Base-by-base conservation (phyloP, 2,329 filamentous ascomycete genomes). In the Monosporascus sp. region DNA sequence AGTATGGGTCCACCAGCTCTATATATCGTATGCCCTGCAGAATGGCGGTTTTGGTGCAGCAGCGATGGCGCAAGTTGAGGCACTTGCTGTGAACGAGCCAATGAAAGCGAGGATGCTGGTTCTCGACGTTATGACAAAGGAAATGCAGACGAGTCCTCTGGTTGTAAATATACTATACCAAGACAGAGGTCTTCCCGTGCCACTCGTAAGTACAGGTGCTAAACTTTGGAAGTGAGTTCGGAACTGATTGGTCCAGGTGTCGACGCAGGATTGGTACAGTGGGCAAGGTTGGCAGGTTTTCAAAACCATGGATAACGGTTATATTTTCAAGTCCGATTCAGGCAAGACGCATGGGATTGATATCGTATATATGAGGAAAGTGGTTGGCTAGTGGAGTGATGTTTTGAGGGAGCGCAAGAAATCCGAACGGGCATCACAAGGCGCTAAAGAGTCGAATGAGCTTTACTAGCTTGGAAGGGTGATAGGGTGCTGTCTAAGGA, bases 1-100 rank as follows among this genome's bases (percentile, higher is more conserved):
- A n/a, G n/a, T n/a, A n/a, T n/a, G n/a, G n/a, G n/a, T n/a, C n/a
- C n/a, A n/a, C 49, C 67, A 65, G 6, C 65, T 75, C 18, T 76
- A 71, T 59, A 65, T 76, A 52, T 75, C 73, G 39, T 65, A 64
- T 58, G 64, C 64, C 1, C 60, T 75, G 31, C 72, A 73, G 54
- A 55, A 60, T 15, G 60, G 63, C 37, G 72, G 72, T 5, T 63
- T 70, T 22, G 71, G 71, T 48, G 62, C 64, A 47, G 63, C 60
- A 15, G 64, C 70, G 31, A 75, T 75, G 69, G 59, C 57, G 5
- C 58, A 64, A 37, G 58, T 65, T 41, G 72, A 75, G 52, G 56
- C 52, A 22, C 49, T 70, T 51, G 68, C 69, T 15, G 51, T 63
- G 8, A 53, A 56, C 39, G 52, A 64, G 39, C 68, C 71, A 15